Evolutionary conservation across 2,329 filamentous ascomycete species (phyloP).

Genomic region (Colletotrichum tofieldiae): DNA sequence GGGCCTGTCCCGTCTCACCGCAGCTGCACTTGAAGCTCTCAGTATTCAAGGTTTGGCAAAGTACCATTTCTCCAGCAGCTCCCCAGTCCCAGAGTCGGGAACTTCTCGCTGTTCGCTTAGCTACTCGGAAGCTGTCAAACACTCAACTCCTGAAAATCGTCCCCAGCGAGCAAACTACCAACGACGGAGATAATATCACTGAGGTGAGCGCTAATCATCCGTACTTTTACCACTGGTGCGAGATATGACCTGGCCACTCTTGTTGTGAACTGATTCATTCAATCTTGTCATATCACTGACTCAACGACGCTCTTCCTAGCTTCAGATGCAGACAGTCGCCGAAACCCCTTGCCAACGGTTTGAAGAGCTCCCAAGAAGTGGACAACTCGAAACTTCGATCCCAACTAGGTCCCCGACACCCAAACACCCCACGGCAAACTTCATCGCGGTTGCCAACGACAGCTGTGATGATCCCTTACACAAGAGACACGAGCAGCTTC

Average conservation of each 20-base stretch:
- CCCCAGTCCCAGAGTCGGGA: neutral
- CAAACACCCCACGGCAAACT: neutral
- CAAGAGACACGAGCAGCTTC: neutral
- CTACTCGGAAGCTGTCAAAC: neutral
- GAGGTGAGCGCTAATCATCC: neutral
- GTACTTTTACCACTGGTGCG: neutral
- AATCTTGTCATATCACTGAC: too few relatives aligned
- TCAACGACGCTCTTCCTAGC: neutral
- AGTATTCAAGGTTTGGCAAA: neutral
- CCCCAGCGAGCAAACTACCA: neutral
- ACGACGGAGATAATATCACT: neutral
- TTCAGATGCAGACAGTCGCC: neutral
- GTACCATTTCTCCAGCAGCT: neutral
- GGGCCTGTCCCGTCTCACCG: conserved; percentile 10
- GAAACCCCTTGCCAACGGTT: neutral
- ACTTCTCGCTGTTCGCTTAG: neutral
- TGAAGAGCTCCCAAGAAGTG: neutral
- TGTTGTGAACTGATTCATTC: neutral
- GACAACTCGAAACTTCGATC: neutral
- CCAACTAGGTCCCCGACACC: neutral
- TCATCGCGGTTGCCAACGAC: neutral
- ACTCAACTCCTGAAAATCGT: neutral
- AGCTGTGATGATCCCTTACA: neutral
- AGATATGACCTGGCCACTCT: too few relatives aligned
- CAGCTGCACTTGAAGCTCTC: neutral